Conservation (phyloP, 257 asterid genomes). For the Forsythia suspensa region DNA sequence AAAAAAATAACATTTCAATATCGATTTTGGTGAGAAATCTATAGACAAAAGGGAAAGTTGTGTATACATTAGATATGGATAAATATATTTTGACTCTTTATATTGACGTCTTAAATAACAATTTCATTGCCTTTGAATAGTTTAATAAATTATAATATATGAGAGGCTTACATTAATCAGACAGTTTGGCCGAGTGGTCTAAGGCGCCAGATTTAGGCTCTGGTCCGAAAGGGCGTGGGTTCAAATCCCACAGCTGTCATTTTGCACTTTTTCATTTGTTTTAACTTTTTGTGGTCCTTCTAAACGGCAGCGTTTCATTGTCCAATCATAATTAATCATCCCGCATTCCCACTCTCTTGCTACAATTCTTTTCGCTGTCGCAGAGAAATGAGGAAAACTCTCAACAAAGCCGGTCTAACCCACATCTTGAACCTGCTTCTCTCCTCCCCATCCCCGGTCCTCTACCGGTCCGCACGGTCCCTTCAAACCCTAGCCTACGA, state of each 20-base stretch:
- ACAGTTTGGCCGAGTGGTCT: slow-evolving; percentile 99
- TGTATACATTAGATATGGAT: too few species aligned
- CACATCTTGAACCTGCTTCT: slow-evolving; percentile 41
- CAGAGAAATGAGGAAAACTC: slow-evolving; percentile 36
- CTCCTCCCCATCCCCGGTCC: slow-evolving; percentile 29
- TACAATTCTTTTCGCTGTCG: neutral
- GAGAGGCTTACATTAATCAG: neutral
- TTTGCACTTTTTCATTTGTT: neutral
- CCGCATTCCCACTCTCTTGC: too few species aligned
- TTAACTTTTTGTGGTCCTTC: neutral
- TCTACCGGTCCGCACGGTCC: slow-evolving; percentile 39
- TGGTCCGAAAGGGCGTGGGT: slow-evolving; percentile 99
- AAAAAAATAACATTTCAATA: too few species aligned
- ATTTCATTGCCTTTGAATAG: too few species aligned
- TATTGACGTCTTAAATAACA: too few species aligned
- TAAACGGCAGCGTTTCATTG: neutral
- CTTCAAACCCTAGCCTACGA: slow-evolving; percentile 76
- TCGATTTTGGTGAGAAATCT: too few species aligned
- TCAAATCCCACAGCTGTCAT: slow-evolving; percentile 99
- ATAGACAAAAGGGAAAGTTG: too few species aligned
- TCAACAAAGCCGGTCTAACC: slow-evolving; percentile 36
- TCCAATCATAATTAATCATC: too few species aligned
- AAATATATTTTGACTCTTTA: too few species aligned
- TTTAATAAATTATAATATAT: too few species aligned
- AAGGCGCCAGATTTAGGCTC: slow-evolving; percentile 99